A percentile compares a stretch with the other conserved stretches of the same genome.
phyloP scores from a whole-genome alignment of 2,329 filamentous ascomycete genomes.

The Ophiostoma himal-ulmi region DNA sequence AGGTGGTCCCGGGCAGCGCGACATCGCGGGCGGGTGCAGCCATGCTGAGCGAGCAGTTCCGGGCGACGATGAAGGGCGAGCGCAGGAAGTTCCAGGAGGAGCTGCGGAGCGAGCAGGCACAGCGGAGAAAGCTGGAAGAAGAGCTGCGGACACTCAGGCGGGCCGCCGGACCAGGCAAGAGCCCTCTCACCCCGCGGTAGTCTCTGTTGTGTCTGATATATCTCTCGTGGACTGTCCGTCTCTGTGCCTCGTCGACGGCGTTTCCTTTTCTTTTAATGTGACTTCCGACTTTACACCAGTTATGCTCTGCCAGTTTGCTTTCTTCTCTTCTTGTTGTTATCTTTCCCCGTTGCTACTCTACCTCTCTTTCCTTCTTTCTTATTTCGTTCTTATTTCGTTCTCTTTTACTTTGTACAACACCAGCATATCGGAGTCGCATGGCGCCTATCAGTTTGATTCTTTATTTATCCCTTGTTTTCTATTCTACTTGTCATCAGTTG shows the following conservation, averaged over 20 bases:
- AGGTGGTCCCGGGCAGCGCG: conserved; percentile 34
- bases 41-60: conserved; percentile 53
- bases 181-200: conserved; percentile 38
- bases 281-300: conserved; percentile 7
- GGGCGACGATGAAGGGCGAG: conserved; percentile 51
- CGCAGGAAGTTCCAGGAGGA: conserved; percentile 53
- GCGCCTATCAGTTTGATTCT: conserved; percentile 5
- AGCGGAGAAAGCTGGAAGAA: conserved; percentile 46
- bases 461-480: not conserved
- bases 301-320: not conserved
- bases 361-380: not conserved
- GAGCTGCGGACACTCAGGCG: conserved; percentile 43
- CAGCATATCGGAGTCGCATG: conserved; percentile 19
- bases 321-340: not conserved
- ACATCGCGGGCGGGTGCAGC: conserved; percentile 41
- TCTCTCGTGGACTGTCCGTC: not conserved
- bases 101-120: conserved; percentile 45
- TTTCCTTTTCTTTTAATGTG: not conserved
- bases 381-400: not conserved
- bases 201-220: not conserved
- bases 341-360: not conserved
- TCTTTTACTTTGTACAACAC: not conserved
- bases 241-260: not conserved
- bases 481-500: not conserved
- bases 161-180: conserved; percentile 40